Conservation (phyloP, 805 yeast species). For the Wickerhamomyces pijperi region DNA sequence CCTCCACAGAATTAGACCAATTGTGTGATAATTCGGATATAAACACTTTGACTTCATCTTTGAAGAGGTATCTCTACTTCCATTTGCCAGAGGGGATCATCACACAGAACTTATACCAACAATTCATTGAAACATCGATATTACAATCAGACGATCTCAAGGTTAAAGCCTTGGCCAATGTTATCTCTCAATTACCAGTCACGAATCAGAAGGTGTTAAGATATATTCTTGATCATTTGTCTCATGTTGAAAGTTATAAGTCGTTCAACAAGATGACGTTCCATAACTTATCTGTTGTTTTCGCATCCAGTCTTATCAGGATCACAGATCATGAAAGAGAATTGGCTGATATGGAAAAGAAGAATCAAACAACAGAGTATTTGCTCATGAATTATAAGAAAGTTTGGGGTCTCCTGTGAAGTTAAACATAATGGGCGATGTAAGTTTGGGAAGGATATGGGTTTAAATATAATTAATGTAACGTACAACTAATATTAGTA, state of each 20-base stretch:
- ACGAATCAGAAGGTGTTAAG: conserved; percentile 55
- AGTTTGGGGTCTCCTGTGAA: conserved; percentile 19
- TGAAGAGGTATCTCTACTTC: conserved; percentile 72
- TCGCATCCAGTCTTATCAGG: conserved; percentile 86
- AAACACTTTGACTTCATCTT: conserved; percentile 75
- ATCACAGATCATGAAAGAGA: conserved; percentile 75
- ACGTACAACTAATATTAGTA: no score
- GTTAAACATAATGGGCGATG: no score
- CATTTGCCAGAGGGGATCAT: conserved; percentile 79
- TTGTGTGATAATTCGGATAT: conserved; percentile 48
- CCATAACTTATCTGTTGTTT: conserved; percentile 79
- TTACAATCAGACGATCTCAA: conserved; percentile 13
- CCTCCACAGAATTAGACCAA: conserved; percentile 23
- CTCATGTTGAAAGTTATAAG: conserved; percentile 41
- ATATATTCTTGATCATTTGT: conserved; percentile 53
- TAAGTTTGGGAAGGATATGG: no score
- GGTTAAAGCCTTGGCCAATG: conserved; percentile 30
- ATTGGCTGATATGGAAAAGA: conserved; percentile 69
- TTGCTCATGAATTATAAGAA: conserved; percentile 38
- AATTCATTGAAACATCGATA: conserved; percentile 45
- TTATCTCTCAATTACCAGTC: conserved; percentile 46
- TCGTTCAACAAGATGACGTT: conserved; percentile 67
- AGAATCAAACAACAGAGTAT: conserved; percentile 71
- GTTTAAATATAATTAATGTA: no score
- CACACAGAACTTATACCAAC: conserved; percentile 56